Evolutionary conservation across 2,329 filamentous ascomycete genomes (phyloP).

Genomic region (Aspergillus japonicus): DNA sequence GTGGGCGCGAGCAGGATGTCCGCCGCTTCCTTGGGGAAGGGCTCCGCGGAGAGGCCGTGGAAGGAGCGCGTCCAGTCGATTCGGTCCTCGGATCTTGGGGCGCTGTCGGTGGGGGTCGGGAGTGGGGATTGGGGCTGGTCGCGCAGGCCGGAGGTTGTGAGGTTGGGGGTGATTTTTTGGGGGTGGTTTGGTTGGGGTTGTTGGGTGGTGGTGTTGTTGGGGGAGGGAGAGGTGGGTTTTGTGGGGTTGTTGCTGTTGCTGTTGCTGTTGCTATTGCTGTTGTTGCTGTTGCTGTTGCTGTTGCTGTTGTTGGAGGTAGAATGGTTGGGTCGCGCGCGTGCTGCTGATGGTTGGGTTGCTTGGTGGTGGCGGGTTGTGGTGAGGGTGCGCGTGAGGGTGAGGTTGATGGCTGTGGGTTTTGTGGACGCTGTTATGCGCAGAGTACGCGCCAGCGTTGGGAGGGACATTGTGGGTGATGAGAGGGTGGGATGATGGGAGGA

Average conservation of each 20-base stretch:
- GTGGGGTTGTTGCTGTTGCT: background rate
- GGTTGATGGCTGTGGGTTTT: constrained; percentile 14
- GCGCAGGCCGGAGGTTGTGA: constrained; percentile 35
- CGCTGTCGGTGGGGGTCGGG: constrained; percentile 6
- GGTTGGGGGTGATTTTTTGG: background rate
- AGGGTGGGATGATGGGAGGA: constrained; percentile 1
- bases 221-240: background rate
- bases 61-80: constrained; percentile 84
- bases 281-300: background rate
- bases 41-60: constrained; percentile 69
- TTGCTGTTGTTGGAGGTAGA: constrained; percentile 4
- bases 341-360: constrained; percentile 15
- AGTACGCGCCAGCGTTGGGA: background rate
- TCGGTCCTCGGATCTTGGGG: constrained; percentile 38
- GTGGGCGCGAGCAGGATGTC: constrained; percentile 68
- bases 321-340: constrained; percentile 30
- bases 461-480: constrained; percentile 10
- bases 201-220: background rate
- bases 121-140: constrained; percentile 36
- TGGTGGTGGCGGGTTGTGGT: constrained; percentile 28
- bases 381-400: constrained; percentile 19
- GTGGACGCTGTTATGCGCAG: constrained; percentile 5
- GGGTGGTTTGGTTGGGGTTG: background rate
- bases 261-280: background rate
- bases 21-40: constrained; percentile 70